These are phyloP conservation scores for Eucalyptus pumila DNA, from an alignment of 345 rosid species.

Conservation along the genomic window DNA sequence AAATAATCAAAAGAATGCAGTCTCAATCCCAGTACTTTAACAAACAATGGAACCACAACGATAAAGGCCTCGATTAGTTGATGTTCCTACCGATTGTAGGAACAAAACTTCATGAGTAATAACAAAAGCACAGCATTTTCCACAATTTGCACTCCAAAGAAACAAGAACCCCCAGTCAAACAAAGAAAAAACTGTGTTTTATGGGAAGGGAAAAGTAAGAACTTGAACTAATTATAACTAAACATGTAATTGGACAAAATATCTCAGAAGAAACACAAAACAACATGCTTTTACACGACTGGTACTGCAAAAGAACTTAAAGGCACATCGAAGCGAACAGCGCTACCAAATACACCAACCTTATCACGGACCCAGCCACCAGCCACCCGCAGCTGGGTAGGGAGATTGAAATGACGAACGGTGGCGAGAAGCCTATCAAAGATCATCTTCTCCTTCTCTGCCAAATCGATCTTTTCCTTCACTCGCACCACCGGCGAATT, in stretches of 20 bases:
- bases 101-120: no score
- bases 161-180: background rate
- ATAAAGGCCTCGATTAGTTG: background rate
- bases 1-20: background rate
- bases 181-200: background rate
- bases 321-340: background rate
- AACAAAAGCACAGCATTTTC: background rate
- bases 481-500: conserved; percentile 14
- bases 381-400: conserved; percentile 85
- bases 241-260: background rate
- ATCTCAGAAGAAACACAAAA: background rate
- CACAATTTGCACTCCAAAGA: background rate
- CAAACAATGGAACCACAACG: background rate
- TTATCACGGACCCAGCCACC: conserved; percentile 99
- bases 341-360: conserved; percentile 16
- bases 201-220: background rate
- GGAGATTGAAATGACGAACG: conserved; percentile 45
- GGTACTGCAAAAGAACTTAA: background rate
- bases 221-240: background rate
- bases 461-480: conserved; percentile 49
- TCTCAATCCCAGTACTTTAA: background rate
- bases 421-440: conserved; percentile 66
- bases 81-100: background rate
- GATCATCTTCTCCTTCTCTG: conserved; percentile 49
- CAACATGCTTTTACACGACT: background rate